Evolutionary conservation across 2,329 filamentous ascomycete genomes (phyloP), one percentile per base, ranked within the genome.

Genomic region (Dactylellina haptotyla): DNA sequence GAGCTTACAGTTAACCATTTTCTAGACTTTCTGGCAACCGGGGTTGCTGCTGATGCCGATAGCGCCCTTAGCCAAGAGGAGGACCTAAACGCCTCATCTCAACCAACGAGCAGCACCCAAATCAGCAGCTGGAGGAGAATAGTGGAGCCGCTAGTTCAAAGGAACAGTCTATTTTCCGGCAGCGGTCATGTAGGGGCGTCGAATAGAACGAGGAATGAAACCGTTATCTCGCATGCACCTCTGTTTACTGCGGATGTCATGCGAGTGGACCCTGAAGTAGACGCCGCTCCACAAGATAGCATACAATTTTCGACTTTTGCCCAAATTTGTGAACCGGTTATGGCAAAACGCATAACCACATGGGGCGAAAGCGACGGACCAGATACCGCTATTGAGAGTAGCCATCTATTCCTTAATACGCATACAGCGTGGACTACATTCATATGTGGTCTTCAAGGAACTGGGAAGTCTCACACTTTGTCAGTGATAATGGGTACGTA

Each of bases 361-460:
- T 18, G 28, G 23, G 10, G n/a, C n/a, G n/a, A n/a, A n/a, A n/a
- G n/a, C n/a, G n/a, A n/a, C n/a, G n/a, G n/a, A n/a, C n/a, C n/a
- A n/a, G n/a, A n/a, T n/a, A n/a, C n/a, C n/a, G n/a, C n/a, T n/a
- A n/a, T n/a, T n/a, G n/a, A n/a, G n/a, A 26, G 4, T 51, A 48
- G 59, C 6, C 39, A 45, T 18, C 16, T 73, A 1, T 57, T 61
- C 16, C 39, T 73, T n/a, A 73, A 73, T 26, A 66, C 61, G 4
- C 66, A 61, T 43, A 56, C 59, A 8, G 41, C 67, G 4, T 72
- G 62, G 25, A 65, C 70, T 1, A 58, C 56, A 3, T 74, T 74
- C 37, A 74, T 74, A 10, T 74, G 70, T 18, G 70, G 70, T 10
- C 37, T 74, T 3, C 70, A 74, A 37, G 70, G 70, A 2, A 37